phyloP scores from a whole-genome alignment of 208 protist genomes.

The Jaenimonas drosophilae region DNA sequence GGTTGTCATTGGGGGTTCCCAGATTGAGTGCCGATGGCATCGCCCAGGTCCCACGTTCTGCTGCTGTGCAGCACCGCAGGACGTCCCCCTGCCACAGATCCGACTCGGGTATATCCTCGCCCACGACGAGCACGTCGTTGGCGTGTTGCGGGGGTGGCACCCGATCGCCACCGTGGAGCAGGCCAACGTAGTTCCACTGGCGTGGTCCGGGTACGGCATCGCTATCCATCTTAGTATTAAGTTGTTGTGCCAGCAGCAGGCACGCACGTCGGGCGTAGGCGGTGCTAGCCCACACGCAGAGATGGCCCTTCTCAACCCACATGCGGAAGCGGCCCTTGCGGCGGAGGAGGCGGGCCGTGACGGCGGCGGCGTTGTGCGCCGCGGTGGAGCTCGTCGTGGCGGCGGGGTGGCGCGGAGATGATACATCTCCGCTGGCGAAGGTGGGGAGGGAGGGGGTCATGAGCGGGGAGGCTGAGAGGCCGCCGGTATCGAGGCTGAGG shows the following conservation, averaged over 20 bases:
- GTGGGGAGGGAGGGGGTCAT: constrained; percentile 4
- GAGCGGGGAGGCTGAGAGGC: too few species aligned
- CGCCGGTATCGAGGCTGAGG: too few species aligned
- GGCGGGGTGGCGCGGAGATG: not conserved
- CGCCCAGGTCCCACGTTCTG: constrained; percentile 16
- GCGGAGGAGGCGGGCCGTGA: constrained; percentile 15
- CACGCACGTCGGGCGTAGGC: constrained; percentile 63
- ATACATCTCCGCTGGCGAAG: not conserved
- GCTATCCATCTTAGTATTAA: constrained; percentile 51
- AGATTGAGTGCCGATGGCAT: constrained; percentile 14
- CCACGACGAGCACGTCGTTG: constrained; percentile 57
- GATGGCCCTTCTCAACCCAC: constrained; percentile 61
- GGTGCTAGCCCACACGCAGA: constrained; percentile 62
- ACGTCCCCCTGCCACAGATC: constrained; percentile 66
- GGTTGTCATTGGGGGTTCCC: constrained; percentile 3
- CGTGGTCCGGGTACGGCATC: constrained; percentile 40
- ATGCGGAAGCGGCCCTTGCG: constrained; percentile 60
- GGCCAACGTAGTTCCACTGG: constrained; percentile 43
- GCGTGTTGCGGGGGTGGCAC: constrained; percentile 25
- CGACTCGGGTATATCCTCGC: constrained; percentile 33
- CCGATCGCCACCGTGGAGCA: constrained; percentile 27
- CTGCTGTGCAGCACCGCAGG: constrained; percentile 50
- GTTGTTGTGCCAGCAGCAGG: constrained; percentile 57
- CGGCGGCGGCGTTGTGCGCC: constrained; percentile 3
- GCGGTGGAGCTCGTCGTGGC: not conserved